Base-by-base conservation (phyloP, 768 basidiomycete species). In the Cystofilobasidium capitatum region DNA sequence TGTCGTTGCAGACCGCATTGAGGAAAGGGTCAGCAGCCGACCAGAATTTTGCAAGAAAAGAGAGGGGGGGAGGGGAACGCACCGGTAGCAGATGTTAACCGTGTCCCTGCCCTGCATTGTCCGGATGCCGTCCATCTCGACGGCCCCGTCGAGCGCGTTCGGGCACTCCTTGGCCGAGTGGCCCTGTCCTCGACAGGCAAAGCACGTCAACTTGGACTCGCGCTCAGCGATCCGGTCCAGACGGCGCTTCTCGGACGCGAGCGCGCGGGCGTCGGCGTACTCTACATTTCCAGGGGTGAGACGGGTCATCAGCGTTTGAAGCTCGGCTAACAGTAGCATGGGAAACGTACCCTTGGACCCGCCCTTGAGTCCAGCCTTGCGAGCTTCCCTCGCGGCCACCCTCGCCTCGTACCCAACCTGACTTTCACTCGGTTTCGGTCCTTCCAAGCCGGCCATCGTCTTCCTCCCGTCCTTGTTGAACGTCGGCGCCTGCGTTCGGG, bases 151-250 rank as follows among this genome's bases (percentile, higher is more conserved):
- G 14, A 78, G 70, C 10, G 78, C 75, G 20, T 79, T 83, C 0
- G 88, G 87, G 74, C 92, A 97, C 65, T 91, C 84, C 74, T 81
- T 85, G 3, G 91, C 91, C 1, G 86, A 80, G 73, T 97, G 92
- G 0, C 92, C 92, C 70, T 81, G 83, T 73, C 85, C 81, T 61
- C 92, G 83, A 79, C 92, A 97, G 3, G 87, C 88, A 76, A 91
- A 93, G 75, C 92, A 96, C 8, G 83, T 85, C 1, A 86, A 91
- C 2, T 79, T 76, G 12, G 81, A 78, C 16, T 80, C 71, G 49
- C 84, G 82, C 57, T 86, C 83, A 3, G 82, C 74, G 60, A 83
- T 82, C 42, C 91, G 84, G 70, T 83, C 81, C 61, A 85, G 73
- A 17, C 90, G 82, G 58, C 91, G 81, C 24, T 78, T 72, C 73